These are phyloP conservation scores for Gastrolobium villosum DNA, from an alignment of 306 rosid genomes.

Conservation along the genomic window DNA sequence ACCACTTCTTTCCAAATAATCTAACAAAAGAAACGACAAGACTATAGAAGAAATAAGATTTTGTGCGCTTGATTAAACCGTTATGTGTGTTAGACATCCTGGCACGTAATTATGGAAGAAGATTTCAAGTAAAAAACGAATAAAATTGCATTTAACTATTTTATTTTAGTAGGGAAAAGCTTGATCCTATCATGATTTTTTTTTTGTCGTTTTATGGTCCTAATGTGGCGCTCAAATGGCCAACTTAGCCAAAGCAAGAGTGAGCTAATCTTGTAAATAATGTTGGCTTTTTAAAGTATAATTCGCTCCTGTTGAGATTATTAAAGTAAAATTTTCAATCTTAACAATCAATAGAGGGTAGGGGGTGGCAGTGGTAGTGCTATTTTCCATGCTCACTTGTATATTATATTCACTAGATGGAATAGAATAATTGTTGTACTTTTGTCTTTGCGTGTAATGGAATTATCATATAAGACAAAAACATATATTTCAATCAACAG, in stretches of 20 bases:
- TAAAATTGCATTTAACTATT: constrained; percentile 13
- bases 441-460: constrained; percentile 52
- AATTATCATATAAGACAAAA: constrained; percentile 49
- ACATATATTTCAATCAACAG: constrained; percentile 42
- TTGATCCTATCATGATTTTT: constrained; percentile 54
- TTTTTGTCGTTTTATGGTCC: constrained; percentile 56
- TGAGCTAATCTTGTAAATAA: constrained; percentile 46
- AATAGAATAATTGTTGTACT: constrained; percentile 38
- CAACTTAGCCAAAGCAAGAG: constrained; percentile 48
- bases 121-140: constrained; percentile 42
- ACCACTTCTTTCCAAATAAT: constrained; percentile 17
- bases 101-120: constrained; percentile 66
- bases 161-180: constrained; percentile 36
- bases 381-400: constrained; percentile 19
- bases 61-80: constrained; percentile 54
- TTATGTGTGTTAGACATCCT: constrained; percentile 64
- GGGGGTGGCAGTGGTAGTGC: constrained; percentile 30
- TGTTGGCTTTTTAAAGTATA: constrained; percentile 40
- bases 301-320: constrained; percentile 11
- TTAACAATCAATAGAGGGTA: constrained; percentile 41
- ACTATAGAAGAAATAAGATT: constrained; percentile 69
- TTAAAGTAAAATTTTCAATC: constrained; percentile 8
- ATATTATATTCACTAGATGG: constrained; percentile 12
- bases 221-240: constrained; percentile 50
- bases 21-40: constrained; percentile 72